Evolutionary conservation across 2,329 filamentous ascomycete genomes (phyloP), one percentile per base, ranked within the genome.

Genomic region (Clarireedia hainanense): DNA sequence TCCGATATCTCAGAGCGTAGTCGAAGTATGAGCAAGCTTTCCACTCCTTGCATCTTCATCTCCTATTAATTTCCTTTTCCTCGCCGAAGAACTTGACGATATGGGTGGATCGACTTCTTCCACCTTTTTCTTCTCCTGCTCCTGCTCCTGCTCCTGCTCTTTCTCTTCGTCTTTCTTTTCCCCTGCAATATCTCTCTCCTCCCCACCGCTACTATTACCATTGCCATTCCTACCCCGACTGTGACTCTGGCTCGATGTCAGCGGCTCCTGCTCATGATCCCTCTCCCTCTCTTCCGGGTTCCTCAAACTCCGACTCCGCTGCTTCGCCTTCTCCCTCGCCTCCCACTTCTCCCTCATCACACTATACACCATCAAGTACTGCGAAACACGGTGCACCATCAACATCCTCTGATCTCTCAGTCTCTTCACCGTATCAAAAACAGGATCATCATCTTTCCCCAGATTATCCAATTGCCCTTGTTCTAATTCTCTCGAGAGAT

Each of bases 381-480:
- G 58, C 12, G 27, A 26, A 3, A 43, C 12, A n/a, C 50, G 57
- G 36, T 60, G 51, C 9, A 63, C 60, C 48, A 61, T 55, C 15
- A 55, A 50, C 55, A 58, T 63, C 43, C 60, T 56, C 42, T 61
- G 61, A 27, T 59, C 53, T 23, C 61, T 50, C 34, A 61, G 15
- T 36, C 23, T 56, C 48, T 58, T 58, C 10, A 61, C 60, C 4
- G 50, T 58, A 4, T 61, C 61, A 27, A 56, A 61, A 10, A 63
- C 49, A 2, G 61, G 61, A 51, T 61, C 61, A 2, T 39, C 47
- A 14, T 50, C 43, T 39, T 56, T 47, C 5, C 23, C 39, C 5
- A 60, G 10, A 5, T 53, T 10, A 12, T 59, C 60, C 23, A 57
- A 52, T 17, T 58, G 52, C 1, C 52, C 58, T 17, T 58, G 40